Base-by-base conservation (phyloP, 2,329 filamentous ascomycete genomes). In the Trichoderma sp. region DNA sequence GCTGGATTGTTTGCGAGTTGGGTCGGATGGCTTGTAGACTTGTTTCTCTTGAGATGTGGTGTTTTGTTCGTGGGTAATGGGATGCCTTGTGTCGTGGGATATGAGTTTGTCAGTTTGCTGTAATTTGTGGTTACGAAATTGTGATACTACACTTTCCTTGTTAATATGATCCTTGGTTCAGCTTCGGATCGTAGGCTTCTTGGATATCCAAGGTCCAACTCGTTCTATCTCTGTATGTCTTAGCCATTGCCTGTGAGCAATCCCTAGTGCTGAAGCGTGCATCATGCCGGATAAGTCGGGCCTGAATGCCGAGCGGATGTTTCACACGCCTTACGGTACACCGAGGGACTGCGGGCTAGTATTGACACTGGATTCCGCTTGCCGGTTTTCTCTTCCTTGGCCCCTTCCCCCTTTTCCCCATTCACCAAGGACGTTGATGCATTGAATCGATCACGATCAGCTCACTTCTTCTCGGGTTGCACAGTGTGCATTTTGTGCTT, bases 211-310 rank as follows among this genome's bases (percentile, higher is more conserved):
- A n/a, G n/a, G n/a, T n/a, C n/a, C n/a, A n/a, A n/a, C n/a, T n/a
- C n/a, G n/a, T n/a, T n/a, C n/a, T n/a, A n/a, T n/a, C n/a, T n/a
- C n/a, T n/a, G n/a, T 24, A 24, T 24, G 21, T 24, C 21, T 30
- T 30, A 30, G 6, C 28, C 28, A 30, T 30, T 30, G 28, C 28
- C 7, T 30, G 3, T 7, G 28, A 30, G 28, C 28, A 1, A 7
- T 7, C 7, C 5, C 9, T 30, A 7, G 3, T 7, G 30, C 30
- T 34, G 30, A 7, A 7, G 3, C 10, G 7, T 44, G n/a, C 34
- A 61, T 44, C 43, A 34, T 7, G 58, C 50, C 34, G 58, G 58
- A 30, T 52, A 30, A n/a, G n/a, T n/a, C n/a, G n/a, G n/a, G n/a
- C n/a, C n/a, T 2, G 3, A 39, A 52, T 61, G 47, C 47, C 58